A percentile compares a stretch with the other conserved stretches of the same genome.
Conservation (phyloP, 2,329 filamentous ascomycete species). For the Corinectria fuckeliana region DNA sequence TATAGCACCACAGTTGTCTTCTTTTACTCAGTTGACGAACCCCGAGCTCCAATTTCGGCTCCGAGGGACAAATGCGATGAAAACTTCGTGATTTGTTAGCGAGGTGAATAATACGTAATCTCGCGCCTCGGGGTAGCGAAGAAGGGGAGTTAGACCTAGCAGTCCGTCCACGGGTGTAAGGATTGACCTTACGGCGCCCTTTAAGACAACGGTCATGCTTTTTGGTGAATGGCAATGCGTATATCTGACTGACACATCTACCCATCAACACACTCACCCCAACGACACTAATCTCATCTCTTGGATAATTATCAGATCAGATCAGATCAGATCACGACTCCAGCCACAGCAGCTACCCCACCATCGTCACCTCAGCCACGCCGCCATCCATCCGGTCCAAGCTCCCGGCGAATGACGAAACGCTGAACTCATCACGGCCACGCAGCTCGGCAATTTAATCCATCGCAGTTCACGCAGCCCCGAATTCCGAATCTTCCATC, state of each 20-base stretch:
- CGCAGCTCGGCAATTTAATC: constrained; percentile 39
- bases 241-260: too few species aligned
- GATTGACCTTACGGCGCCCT: neutral
- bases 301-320: neutral
- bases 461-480: constrained; percentile 20
- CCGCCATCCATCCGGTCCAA: constrained; percentile 25
- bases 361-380: constrained; percentile 1
- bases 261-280: neutral
- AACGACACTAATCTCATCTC: neutral
- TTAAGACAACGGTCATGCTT: neutral
- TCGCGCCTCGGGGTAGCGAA: neutral
- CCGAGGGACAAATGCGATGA: neutral
- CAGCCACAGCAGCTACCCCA: constrained; percentile 18
- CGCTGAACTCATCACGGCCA: constrained; percentile 33
- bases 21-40: neutral
- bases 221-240: too few species aligned
- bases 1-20: neutral
- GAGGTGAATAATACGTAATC: neutral
- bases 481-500: constrained; percentile 24
- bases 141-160: neutral
- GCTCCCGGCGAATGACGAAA: constrained; percentile 40
- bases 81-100: neutral
- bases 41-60: constrained; percentile 13
- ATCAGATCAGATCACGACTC: neutral
- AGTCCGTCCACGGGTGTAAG: neutral